Conservation (phyloP, 768 basidiomycete species). For the Hericium rajendrae region DNA sequence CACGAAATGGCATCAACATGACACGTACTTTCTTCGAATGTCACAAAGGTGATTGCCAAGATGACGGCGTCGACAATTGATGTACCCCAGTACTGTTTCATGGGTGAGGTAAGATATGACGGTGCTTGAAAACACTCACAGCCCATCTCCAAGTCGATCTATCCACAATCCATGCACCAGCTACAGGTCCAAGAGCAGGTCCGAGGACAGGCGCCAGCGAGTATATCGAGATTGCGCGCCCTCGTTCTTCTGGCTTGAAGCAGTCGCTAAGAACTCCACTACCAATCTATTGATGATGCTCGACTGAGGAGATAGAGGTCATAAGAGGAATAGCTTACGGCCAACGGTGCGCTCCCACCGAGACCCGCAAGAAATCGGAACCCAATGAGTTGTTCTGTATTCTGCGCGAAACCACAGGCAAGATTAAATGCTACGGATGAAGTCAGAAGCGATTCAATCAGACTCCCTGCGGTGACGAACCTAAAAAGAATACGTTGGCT, state of each 20-base stretch:
- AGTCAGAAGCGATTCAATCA: background rate
- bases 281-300: too few relatives aligned
- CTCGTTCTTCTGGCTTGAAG: slow-evolving; percentile 53
- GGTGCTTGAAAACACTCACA: slow-evolving; percentile 18
- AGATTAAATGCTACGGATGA: background rate
- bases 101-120: background rate
- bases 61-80: slow-evolving; percentile 41
- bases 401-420: background rate
- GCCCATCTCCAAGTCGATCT: slow-evolving; percentile 68
- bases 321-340: too few relatives aligned
- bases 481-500: background rate
- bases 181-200: slow-evolving; percentile 56
- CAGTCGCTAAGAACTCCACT: slow-evolving; percentile 60
- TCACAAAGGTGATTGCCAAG: slow-evolving; percentile 24
- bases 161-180: slow-evolving; percentile 59
- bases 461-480: background rate
- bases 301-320: too few relatives aligned
- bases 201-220: slow-evolving; percentile 58
- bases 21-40: background rate
- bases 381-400: background rate
- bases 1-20: too few relatives aligned
- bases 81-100: background rate
- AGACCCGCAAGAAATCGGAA: background rate
- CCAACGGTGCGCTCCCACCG: slow-evolving; percentile 18
- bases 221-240: slow-evolving; percentile 53